A percentile compares a stretch with the other conserved stretches of the same genome.
Conservation (phyloP, 805 yeast species). For the Saturnispora serradocipensis region DNA sequence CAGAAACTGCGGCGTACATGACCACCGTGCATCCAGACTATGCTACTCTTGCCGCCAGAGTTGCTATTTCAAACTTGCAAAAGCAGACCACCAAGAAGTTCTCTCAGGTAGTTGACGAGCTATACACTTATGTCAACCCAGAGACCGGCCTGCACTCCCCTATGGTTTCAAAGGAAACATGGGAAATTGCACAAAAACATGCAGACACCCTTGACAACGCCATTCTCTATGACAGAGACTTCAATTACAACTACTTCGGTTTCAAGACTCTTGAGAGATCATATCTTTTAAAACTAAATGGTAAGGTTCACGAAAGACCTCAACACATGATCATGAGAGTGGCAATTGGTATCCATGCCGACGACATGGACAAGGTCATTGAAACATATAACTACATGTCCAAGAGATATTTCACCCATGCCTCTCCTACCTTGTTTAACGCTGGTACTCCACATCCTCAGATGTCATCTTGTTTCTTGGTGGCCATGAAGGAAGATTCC, state of each 20-base stretch:
- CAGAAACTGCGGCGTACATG: conserved; percentile 97
- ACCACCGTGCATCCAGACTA: conserved; percentile 98
- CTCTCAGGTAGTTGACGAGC: conserved; percentile 63
- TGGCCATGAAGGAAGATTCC: conserved; percentile 56
- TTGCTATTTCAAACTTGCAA: conserved; percentile 89
- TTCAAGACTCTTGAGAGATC: conserved; percentile 55
- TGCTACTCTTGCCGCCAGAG: conserved; percentile 89
- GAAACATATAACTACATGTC: conserved; percentile 55
- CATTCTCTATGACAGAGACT: conserved; percentile 62
- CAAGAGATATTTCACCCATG: conserved; percentile 49
- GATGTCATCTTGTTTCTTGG: conserved; percentile 55
- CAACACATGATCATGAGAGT: conserved; percentile 57
- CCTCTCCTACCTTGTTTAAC: conserved; percentile 53
- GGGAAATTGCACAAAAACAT: conserved; percentile 52
- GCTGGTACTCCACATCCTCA: conserved; percentile 55
- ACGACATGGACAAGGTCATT: conserved; percentile 41
- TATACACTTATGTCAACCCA: conserved; percentile 75
- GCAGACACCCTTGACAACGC: conserved; percentile 63
- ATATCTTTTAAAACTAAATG: conserved; percentile 43
- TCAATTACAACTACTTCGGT: conserved; percentile 49
- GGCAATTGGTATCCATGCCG: conserved; percentile 51
- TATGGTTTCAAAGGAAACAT: conserved; percentile 61
- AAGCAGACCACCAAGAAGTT: conserved; percentile 87
- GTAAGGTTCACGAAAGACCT: conserved; percentile 52
- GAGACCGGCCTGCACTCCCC: conserved; percentile 59